Evolutionary conservation across 139 green algal species (phyloP), one percentile per base, ranked within the genome.

Genomic region (Coccomyxa sp.): DNA sequence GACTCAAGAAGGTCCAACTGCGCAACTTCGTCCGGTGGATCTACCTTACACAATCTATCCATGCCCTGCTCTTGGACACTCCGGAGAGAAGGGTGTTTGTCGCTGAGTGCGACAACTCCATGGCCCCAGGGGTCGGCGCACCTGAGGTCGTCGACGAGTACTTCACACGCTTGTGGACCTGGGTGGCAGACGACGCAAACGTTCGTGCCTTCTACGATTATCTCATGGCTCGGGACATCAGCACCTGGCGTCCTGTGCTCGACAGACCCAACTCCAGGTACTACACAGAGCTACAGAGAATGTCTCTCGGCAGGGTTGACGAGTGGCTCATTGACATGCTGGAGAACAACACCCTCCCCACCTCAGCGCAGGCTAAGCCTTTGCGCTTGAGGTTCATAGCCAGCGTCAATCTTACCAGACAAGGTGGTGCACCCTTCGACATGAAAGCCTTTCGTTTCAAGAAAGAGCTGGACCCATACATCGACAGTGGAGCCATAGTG

Each of bases 161-260:
- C 29, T 71, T 71, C 64, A 71, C 24, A 18, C 10, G 27, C 8
- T 31, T 71, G 64, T 33, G 27, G 24, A 18, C 24, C 16, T 71
- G 64, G 64, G n/a, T 71, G 22, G 64, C 16, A 33, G 64, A 71
- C 29, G 64, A 38, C 22, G 29, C 8, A 31, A 71, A 71, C 22
- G 64, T 71, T 24, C 64, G 64, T 35, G 64, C 64, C 18, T 71
- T 71, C 64, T 71, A 71, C 64, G 64, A 71, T 24, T 71, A 38
- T 18, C 22, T 71, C 16, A 36, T 71, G 64, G 64, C 16, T 35
- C 24, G 64, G 29, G 64, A 71, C 64, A 33, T 71, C 27, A 38
- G 27, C 27, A 35, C 24, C 14, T 71, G 64, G 64, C 27, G 29
- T 71, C 14, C 64, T 8, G 64, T 71, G 64, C 14, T 12, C 8